Percentiles rank a stretch among this genome's conserved stretches.
Conservation (phyloP, 2,329 filamentous ascomycete genomes). For the Fusarium sp. region DNA sequence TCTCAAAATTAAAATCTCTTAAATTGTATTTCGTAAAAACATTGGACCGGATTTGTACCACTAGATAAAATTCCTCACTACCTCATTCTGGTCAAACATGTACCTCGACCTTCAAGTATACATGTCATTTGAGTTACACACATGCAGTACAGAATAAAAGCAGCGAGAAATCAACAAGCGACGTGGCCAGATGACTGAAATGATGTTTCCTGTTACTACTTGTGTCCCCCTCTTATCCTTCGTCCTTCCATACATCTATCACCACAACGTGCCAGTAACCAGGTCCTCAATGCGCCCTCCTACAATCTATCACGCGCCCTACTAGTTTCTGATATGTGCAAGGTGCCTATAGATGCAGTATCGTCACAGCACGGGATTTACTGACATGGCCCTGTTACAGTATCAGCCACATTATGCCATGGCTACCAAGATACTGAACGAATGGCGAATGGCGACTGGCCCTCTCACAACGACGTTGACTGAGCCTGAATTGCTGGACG, state of each 20-base stretch:
- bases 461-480: slow-evolving; percentile 8
- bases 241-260: slow-evolving; percentile 15
- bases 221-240: slow-evolving; percentile 21
- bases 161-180: background rate
- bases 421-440: background rate
- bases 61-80: background rate
- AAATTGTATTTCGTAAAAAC: no score
- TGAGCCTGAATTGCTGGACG: slow-evolving; percentile 19
- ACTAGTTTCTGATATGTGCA: slow-evolving; percentile 2
- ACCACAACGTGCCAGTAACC: slow-evolving; percentile 5
- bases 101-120: no score
- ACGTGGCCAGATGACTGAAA: slow-evolving; percentile 21
- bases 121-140: slow-evolving; percentile 17
- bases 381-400: slow-evolving; percentile 13
- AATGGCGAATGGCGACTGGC: background rate
- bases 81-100: no score
- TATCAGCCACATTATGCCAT: slow-evolving; percentile 33
- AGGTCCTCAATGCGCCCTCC: slow-evolving; percentile 17
- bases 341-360: background rate
- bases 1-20: no score
- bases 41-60: background rate
- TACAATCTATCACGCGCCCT: slow-evolving; percentile 25
- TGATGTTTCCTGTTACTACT: slow-evolving; percentile 2
- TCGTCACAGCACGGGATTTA: background rate
- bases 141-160: slow-evolving; percentile 3